phyloP scores from a whole-genome alignment of 345 rosid genomes.

The Microthlaspi erraticum region DNA sequence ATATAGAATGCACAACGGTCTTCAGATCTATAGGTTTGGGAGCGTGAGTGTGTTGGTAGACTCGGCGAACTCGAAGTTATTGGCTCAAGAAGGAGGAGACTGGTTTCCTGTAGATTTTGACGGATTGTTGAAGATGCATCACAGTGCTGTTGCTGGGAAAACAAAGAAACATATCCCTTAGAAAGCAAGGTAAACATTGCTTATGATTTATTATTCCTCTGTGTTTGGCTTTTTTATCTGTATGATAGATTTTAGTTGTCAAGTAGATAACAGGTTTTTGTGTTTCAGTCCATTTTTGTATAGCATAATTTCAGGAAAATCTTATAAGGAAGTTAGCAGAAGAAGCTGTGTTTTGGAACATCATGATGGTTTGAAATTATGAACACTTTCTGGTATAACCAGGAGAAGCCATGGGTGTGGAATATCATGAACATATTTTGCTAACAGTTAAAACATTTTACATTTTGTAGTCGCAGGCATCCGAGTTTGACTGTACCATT shows the following conservation, averaged over 20 bases:
- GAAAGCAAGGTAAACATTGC: constrained; percentile 6
- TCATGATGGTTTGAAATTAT: not conserved
- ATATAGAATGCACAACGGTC: constrained; percentile 76
- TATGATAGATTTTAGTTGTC: constrained; percentile 2
- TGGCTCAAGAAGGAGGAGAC: constrained; percentile 62
- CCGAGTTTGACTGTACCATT: not conserved
- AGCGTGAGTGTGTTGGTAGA: constrained; percentile 69
- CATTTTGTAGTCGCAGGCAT: constrained; percentile 17
- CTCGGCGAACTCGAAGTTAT: constrained; percentile 58
- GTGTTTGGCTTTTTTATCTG: not conserved
- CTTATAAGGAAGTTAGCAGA: not conserved
- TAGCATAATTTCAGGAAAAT: constrained; percentile 10
- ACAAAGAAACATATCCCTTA: constrained; percentile 28
- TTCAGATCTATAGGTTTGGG: constrained; percentile 80
- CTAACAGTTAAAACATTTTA: not conserved
- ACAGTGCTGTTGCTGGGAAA: constrained; percentile 50
- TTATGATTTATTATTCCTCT: not conserved
- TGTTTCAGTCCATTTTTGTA: not conserved
- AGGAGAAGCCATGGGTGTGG: constrained; percentile 12
- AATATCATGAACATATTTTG: not conserved
- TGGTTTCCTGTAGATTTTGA: constrained; percentile 70
- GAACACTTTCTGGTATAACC: constrained; percentile 4
- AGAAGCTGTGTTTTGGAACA: constrained; percentile 14
- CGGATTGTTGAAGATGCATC: constrained; percentile 67
- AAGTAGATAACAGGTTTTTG: not conserved